phyloP scores from a whole-genome alignment of 805 yeast genomes.

The Starmerella cellae region DNA sequence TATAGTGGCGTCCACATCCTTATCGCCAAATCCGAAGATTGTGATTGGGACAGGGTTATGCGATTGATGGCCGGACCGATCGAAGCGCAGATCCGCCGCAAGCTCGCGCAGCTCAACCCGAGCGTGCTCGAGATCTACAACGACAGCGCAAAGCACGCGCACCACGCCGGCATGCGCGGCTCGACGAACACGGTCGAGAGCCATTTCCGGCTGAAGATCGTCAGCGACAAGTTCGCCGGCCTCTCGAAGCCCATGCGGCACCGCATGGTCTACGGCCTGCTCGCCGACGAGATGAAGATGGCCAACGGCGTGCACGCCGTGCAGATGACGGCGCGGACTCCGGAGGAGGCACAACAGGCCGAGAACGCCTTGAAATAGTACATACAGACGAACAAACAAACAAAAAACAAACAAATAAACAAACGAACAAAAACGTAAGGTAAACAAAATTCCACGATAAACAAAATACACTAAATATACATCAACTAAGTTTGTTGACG shows the following conservation, averaged over 20 bases:
- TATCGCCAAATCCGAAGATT: too few species aligned
- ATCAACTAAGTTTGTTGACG: too few species aligned
- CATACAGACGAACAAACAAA: too few species aligned
- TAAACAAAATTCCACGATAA: neutral
- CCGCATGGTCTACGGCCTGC: slow-evolving; percentile 51
- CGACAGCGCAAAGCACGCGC: slow-evolving; percentile 79
- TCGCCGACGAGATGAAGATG: slow-evolving; percentile 55
- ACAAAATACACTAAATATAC: neutral
- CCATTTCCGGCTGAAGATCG: slow-evolving; percentile 67
- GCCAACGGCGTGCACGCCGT: slow-evolving; percentile 72
- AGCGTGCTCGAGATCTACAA: slow-evolving; percentile 42
- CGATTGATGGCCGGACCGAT: slow-evolving; percentile 27
- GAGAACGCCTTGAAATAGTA: neutral
- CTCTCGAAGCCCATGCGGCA: slow-evolving; percentile 62
- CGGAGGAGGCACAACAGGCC: slow-evolving; percentile 23
- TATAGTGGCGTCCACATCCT: too few species aligned
- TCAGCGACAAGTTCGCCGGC: slow-evolving; percentile 56
- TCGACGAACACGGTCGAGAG: slow-evolving; percentile 63
- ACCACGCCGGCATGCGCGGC: slow-evolving; percentile 69
- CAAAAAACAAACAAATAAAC: neutral
- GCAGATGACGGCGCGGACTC: slow-evolving; percentile 71
- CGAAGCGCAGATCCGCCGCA: slow-evolving; percentile 36
- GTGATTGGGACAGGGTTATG: too few species aligned
- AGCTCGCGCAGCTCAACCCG: slow-evolving; percentile 37
- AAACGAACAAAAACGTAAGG: neutral